Evolutionary conservation across 2,329 filamentous ascomycete genomes (phyloP).

Genomic region (Gnomoniopsis sp.): DNA sequence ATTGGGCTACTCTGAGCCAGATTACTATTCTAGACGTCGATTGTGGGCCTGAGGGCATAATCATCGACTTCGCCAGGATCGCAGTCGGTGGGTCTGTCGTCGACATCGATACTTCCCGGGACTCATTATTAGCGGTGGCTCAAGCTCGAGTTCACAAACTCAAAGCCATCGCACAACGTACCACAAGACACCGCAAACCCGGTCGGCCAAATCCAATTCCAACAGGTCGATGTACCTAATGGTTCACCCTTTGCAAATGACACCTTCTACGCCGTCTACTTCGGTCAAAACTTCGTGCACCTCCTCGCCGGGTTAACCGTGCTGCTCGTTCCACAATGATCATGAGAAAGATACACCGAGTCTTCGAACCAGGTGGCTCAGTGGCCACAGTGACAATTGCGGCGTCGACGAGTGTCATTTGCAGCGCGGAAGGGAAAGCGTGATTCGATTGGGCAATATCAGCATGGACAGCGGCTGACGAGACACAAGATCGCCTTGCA

Average conservation of each 20-base stretch:
- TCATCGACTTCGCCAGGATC: conserved; percentile 36
- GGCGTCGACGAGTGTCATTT: not conserved
- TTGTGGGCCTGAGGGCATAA: conserved; percentile 47
- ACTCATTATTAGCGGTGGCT: not conserved
- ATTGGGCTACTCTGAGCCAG: not conserved
- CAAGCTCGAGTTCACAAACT: not conserved
- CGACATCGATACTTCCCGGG: conserved; percentile 31
- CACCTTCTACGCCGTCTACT: not conserved
- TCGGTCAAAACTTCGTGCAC: not conserved
- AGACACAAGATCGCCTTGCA: not conserved
- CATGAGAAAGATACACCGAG: not conserved
- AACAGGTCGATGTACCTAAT: not conserved
- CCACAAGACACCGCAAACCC: not conserved
- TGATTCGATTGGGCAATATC: not conserved
- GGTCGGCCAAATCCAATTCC: not conserved
- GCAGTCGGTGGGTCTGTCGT: conserved; percentile 35
- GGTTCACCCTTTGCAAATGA: not conserved
- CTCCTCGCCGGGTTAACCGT: not conserved
- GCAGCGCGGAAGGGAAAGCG: not conserved
- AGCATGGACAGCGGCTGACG: not conserved
- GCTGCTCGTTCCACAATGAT: not conserved
- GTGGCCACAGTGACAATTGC: not conserved
- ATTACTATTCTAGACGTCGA: conserved; percentile 47
- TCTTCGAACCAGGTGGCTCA: not conserved
- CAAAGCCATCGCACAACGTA: not conserved